Conservation (phyloP, 176 grass and related monocot genomes). For the Aegilops umbellulata region DNA sequence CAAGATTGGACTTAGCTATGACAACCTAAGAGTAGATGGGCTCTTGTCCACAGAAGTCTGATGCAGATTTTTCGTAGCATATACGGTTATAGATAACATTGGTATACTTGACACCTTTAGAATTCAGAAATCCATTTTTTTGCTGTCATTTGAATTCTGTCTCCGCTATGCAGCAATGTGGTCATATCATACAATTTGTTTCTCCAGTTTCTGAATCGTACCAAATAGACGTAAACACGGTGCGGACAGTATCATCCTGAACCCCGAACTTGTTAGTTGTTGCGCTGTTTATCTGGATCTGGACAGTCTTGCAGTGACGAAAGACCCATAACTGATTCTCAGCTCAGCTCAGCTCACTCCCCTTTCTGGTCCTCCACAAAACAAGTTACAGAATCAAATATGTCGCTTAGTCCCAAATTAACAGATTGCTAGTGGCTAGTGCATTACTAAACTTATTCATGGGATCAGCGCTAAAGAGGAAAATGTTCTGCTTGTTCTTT, state of each 20-base stretch:
- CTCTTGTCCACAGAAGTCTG: too few relatives aligned
- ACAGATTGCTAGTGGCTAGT: background rate
- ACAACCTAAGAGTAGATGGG: too few relatives aligned
- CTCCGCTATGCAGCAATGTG: too few relatives aligned
- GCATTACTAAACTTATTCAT: background rate
- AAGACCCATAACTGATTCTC: slow-evolving; percentile 21
- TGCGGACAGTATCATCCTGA: background rate
- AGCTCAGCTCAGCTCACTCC: background rate
- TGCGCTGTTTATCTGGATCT: slow-evolving; percentile 30
- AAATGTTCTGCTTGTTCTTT: background rate
- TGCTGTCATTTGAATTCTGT: too few relatives aligned
- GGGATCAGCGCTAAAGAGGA: background rate
- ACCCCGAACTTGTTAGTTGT: slow-evolving; percentile 5
- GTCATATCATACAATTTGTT: background rate
- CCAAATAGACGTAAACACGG: background rate
- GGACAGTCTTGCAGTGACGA: slow-evolving; percentile 24
- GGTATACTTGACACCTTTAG: too few relatives aligned
- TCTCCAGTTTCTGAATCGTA: background rate
- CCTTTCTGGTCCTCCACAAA: background rate
- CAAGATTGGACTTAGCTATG: too few relatives aligned
- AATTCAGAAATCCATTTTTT: too few relatives aligned
- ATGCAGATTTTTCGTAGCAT: too few relatives aligned
- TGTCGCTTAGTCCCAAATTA: background rate
- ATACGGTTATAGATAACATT: too few relatives aligned
- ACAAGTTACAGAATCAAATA: background rate